These are phyloP conservation scores for Francoa sonchifolia DNA, from an alignment of 441 rosid genomes.

Conservation along the genomic window DNA sequence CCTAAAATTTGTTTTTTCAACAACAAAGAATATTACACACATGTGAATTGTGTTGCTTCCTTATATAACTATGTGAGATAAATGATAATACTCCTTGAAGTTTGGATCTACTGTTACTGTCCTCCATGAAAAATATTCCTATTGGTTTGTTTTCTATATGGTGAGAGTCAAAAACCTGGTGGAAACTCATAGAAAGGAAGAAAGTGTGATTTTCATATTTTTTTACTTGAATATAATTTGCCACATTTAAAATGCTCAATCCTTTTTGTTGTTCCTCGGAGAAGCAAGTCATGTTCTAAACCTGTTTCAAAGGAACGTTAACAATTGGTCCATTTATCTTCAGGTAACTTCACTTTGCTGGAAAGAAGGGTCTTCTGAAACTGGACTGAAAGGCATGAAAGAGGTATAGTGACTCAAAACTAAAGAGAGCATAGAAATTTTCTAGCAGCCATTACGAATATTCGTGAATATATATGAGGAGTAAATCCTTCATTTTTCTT, in stretches of 20 bases:
- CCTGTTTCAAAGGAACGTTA: background rate
- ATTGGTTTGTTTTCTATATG: no score
- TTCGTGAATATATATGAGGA: slow-evolving; percentile 6
- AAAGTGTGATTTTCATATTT: no score
- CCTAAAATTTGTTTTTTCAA: background rate
- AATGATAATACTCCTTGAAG: no score
- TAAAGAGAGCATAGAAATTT: background rate
- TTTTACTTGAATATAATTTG: no score
- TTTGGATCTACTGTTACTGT: no score
- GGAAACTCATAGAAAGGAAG: no score
- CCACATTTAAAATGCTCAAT: no score
- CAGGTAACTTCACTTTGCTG: slow-evolving; percentile 26
- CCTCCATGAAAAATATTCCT: no score
- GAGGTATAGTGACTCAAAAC: slow-evolving; percentile 14
- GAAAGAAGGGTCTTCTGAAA: slow-evolving; percentile 24
- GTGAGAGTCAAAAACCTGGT: no score
- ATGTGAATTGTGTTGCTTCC: background rate
- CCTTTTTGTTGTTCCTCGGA: no score
- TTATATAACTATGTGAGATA: no score
- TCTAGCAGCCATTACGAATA: slow-evolving; percentile 3
- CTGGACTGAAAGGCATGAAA: slow-evolving; percentile 21
- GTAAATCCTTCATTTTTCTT: background rate
- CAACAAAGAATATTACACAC: background rate
- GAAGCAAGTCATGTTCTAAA: no score
- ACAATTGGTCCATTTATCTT: slow-evolving; percentile 7